Evolutionary conservation across 1,139 yeast species (phyloP).

Genomic region (Pichia cactophila): DNA sequence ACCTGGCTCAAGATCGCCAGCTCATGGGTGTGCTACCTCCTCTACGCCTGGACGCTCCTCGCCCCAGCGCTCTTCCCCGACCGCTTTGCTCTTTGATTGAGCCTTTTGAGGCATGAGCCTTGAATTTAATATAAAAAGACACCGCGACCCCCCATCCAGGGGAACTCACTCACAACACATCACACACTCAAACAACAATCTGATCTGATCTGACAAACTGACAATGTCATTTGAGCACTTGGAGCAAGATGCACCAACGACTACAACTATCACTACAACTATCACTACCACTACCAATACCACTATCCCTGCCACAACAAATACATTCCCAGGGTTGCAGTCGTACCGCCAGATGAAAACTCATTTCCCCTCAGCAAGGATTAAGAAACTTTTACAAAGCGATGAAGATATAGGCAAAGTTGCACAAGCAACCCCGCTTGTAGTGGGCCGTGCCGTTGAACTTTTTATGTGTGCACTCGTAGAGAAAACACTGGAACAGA

Average conservation of each 20-base stretch:
- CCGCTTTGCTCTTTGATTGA: conserved; percentile 41
- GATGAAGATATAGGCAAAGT: conserved; percentile 98
- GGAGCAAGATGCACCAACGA: no score
- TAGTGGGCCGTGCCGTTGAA: conserved; percentile 91
- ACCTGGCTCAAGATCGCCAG: conserved; percentile 91
- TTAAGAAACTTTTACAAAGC: conserved; percentile 93
- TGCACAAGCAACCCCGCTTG: conserved; percentile 96
- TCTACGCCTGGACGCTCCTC: conserved; percentile 84
- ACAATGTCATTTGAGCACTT: no score
- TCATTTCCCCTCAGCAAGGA: conserved; percentile 95
- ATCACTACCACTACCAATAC: neutral
- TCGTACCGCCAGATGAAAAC: conserved; percentile 59
- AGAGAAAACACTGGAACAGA: conserved; percentile 74
- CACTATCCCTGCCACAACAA: neutral
- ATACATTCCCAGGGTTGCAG: neutral
- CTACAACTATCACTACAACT: neutral
- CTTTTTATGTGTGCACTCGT: conserved; percentile 85
- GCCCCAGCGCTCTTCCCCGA: conserved; percentile 93
- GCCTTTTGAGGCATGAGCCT: no score
- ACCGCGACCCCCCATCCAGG: no score
- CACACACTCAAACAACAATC: no score
- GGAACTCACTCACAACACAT: no score
- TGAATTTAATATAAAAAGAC: no score
- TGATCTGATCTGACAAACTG: no score
- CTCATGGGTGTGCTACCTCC: conserved; percentile 82